Evolutionary conservation across 208 protist genomes (phyloP).

Genomic region (Trichomonas vaginalis): DNA sequence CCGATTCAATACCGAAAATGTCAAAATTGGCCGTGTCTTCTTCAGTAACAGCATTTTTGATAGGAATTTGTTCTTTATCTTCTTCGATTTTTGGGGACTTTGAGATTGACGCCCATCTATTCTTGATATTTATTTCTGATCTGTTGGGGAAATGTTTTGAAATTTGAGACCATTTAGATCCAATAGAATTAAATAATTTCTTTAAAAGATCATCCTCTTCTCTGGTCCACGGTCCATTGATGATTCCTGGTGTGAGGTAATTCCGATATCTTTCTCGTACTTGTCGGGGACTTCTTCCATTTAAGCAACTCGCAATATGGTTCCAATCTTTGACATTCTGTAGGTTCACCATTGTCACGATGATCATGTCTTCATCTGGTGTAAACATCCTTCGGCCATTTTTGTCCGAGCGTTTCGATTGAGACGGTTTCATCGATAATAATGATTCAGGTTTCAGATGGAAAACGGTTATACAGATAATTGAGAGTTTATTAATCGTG

Average conservation of each 20-base stretch:
- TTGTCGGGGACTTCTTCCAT: not conserved
- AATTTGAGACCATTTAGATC: not conserved
- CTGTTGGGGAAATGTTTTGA: not conserved
- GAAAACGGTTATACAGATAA: no score
- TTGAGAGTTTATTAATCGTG: no score
- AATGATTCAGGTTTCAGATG: no score
- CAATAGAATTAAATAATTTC: not conserved
- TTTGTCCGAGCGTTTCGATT: no score
- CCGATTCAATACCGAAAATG: no score
- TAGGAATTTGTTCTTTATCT: not conserved
- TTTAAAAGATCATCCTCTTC: not conserved
- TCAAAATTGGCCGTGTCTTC: no score
- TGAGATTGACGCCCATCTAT: not conserved
- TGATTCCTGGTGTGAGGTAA: not conserved
- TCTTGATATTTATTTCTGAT: not conserved
- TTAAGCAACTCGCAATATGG: not conserved
- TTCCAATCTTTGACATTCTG: not conserved
- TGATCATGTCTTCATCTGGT: not conserved
- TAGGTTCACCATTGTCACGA: not conserved
- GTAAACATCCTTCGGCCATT: not conserved
- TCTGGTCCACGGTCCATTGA: not conserved
- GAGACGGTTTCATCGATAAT: no score
- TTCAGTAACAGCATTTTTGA: no score
- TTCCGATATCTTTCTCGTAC: not conserved
- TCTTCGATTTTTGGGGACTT: not conserved